Base-by-base conservation (phyloP, 495 filamentous ascomycete genomes). In the Aspergillus wentii region DNA sequence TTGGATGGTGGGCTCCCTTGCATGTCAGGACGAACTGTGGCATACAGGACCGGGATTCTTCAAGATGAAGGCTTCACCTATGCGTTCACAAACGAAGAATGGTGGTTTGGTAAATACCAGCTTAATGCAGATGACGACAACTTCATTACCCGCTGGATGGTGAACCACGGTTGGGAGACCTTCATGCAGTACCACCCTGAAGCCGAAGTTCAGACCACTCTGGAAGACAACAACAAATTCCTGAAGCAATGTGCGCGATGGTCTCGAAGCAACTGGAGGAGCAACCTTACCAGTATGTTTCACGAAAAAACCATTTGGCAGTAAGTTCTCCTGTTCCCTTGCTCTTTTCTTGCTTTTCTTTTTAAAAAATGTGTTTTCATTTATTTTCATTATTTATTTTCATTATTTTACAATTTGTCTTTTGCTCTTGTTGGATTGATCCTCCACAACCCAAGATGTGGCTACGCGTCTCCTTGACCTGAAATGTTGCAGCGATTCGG, bases 41-140 rank as follows among this genome's bases (percentile, higher is more conserved):
- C 86, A 9, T 91, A 92, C 62, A 80, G 83, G 17, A 83, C 83
- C 5, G 70, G 79, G 39, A 91, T 94, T 35, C 70, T 94, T n/a
- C 79, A 86, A 57, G 76, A 83, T 51, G 73, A 80, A 39, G 71
- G 72, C 20, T 94, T 94, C 61, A 78, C 80, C 26, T 68, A 78
- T 17, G 80, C 72, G 20, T 88, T 88, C 59, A 78, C 78, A 29
- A 81, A 80, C 39, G 85, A 89, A 50, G 71, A 73, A 28, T 86
- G 80, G 80, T 72, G 68, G 64, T 72, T 64, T 44, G 75, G 80
- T 17, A 75, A 76, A 45, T 84, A 79, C 51, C 82, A 81, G 31
- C 67, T 91, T 44, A 88, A 89, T 52, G 82, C 83, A 5, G 86
- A 88, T 49, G 86, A 91, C 51, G 86, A 91, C 64, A 90, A 89